Percentiles rank a stretch among this genome's conserved stretches.
phyloP scores from a whole-genome alignment of 2,329 filamentous ascomycete species.

The Bipolaris zeicola region DNA sequence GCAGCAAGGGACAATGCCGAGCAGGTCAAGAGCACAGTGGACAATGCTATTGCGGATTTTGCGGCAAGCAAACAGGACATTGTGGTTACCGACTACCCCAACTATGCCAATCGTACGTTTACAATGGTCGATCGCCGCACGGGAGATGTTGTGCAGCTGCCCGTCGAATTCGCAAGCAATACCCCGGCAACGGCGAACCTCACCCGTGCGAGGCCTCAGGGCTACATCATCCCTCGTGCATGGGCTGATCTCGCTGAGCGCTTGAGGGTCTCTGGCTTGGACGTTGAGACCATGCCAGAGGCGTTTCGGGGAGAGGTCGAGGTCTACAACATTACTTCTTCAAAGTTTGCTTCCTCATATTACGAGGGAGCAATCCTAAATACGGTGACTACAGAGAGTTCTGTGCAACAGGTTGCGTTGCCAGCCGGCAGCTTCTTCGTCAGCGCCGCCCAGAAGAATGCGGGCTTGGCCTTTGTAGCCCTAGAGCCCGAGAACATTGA shows the following conservation, averaged over 20 bases:
- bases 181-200: constrained; percentile 45
- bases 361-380: constrained; percentile 45
- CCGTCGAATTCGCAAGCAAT: constrained; percentile 42
- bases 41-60: constrained; percentile 34
- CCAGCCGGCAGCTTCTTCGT: constrained; percentile 45
- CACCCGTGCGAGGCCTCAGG: constrained; percentile 40
- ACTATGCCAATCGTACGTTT: constrained; percentile 36
- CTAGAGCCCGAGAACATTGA: constrained; percentile 48
- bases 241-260: constrained; percentile 45
- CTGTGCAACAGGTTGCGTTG: constrained; percentile 32
- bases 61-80: constrained; percentile 33
- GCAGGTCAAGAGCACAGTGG: constrained; percentile 36
- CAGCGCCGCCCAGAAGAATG: constrained; percentile 46
- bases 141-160: constrained; percentile 41
- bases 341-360: constrained; percentile 34
- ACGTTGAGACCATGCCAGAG: constrained; percentile 37
- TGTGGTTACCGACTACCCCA: constrained; percentile 41
- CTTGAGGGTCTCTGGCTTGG: constrained; percentile 41
- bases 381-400: constrained; percentile 37
- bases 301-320: constrained; percentile 40
- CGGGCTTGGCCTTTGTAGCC: constrained; percentile 45
- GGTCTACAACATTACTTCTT: constrained; percentile 43
- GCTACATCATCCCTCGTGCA: constrained; percentile 45
- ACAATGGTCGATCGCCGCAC: constrained; percentile 42
- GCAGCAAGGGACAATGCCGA: constrained; percentile 39